These are phyloP conservation scores for Petrea volubilis DNA, from an alignment of 257 asterid genomes.

Conservation along the genomic window DNA sequence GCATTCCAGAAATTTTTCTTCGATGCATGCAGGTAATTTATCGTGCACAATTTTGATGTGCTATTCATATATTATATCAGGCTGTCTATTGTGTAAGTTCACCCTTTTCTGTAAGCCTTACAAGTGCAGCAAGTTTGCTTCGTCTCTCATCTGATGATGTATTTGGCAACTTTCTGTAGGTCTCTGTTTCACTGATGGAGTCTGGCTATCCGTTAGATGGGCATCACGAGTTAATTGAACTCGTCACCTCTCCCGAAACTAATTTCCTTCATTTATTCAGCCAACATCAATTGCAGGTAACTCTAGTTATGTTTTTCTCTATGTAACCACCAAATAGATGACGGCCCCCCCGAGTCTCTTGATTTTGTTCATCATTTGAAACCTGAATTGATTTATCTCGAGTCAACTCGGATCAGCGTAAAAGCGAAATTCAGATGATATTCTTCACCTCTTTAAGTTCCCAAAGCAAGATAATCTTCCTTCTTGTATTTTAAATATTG, in stretches of 20 bases:
- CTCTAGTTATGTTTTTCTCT: background rate
- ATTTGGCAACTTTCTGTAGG: conserved; percentile 44
- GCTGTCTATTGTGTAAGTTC: background rate
- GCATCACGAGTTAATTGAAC: conserved; percentile 76
- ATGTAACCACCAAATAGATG: background rate
- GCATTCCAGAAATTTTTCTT: conserved; percentile 89
- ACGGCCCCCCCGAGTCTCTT: too few relatives aligned
- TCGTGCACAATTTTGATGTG: background rate
- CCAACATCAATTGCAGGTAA: conserved; percentile 93
- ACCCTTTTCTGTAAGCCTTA: background rate
- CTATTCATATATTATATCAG: background rate
- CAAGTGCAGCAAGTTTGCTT: background rate
- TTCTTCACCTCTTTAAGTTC: background rate
- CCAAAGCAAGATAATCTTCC: background rate
- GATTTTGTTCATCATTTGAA: too few relatives aligned
- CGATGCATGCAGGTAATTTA: conserved; percentile 89
- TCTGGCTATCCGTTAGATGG: conserved; percentile 64
- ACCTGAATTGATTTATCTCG: background rate
- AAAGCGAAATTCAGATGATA: background rate
- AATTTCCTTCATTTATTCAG: conserved; percentile 81
- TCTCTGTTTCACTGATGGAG: conserved; percentile 74
- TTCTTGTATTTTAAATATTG: too few relatives aligned
- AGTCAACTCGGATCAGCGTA: background rate
- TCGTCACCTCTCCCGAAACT: conserved; percentile 70
- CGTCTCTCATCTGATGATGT: background rate